Base-by-base conservation (phyloP, 2,329 filamentous ascomycete genomes). In the Colletotrichum tofieldiae region DNA sequence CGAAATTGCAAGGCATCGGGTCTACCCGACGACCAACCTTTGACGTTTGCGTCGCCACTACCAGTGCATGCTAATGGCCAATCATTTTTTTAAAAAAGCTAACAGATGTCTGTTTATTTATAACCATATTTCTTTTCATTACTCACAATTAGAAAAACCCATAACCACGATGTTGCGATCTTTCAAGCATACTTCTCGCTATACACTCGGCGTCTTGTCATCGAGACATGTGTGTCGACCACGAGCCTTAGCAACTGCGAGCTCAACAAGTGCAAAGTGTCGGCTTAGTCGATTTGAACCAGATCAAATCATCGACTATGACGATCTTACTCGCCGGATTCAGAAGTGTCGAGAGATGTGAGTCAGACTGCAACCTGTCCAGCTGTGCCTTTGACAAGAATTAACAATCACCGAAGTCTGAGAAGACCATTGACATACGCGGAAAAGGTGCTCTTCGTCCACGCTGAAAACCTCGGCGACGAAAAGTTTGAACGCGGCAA, bases 401-500 rank as follows among this genome's bases (percentile, higher is more conserved):
- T 43, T 43, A 18, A 18, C 41, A 43, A 18, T 16, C 18, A 2
- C 14, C 6, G 16, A 43, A 43, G 14, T 43, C 12, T 43, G 2
- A 2, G 61, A 4, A 29, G 71, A 37, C 72, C 72, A 18, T 52
- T 73, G 29, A 67, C 72, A 12, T 73, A 72, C 35, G 56, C 72
- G 18, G 68, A 73, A 3, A 73, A 73, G 32, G 39, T 73, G 5
- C 58, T 73, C 3, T 62, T 58, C 51, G 52, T 49, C 6, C 59
- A 73, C 43, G 39, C 56, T 9, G 72, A 72, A 20, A 61, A 63
- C 4, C 20, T 62, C 9, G 58, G 51, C 4, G 58, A 62, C 1
- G 26, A 72, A 23, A 43, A 20, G 14, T 26, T 74, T 1, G 61
- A 69, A 9, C 65, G 73, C 1, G 70, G 65, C 2, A 47, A 35